Evolutionary conservation across 192 early-diverging fungal genomes (phyloP).

Genomic region (Coemansia sp.): DNA sequence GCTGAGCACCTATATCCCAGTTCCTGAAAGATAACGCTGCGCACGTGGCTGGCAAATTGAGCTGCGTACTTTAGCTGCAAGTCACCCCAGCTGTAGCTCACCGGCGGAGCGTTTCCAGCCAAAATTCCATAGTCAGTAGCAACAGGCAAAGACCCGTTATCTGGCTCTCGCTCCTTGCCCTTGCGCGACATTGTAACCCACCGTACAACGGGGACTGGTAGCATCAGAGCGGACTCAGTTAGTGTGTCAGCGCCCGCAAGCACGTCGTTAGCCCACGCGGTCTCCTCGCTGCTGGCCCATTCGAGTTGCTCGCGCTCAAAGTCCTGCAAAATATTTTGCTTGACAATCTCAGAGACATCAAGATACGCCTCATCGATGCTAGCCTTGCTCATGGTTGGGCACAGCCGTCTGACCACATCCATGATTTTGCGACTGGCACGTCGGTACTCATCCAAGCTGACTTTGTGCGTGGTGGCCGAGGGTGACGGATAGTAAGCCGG

Average conservation of each 20-base stretch:
- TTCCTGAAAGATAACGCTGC: constrained; percentile 63
- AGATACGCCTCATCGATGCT: constrained; percentile 89
- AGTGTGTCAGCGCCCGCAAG: background rate
- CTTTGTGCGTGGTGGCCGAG: constrained; percentile 82
- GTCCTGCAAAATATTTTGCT: constrained; percentile 47
- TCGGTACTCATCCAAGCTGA: constrained; percentile 82
- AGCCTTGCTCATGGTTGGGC: constrained; percentile 67
- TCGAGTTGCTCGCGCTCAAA: constrained; percentile 29
- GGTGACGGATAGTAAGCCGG: constrained; percentile 72
- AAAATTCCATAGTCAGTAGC: constrained; percentile 57
- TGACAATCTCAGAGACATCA: constrained; percentile 77
- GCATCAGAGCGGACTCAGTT: background rate
- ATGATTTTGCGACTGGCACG: constrained; percentile 75
- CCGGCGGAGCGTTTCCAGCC: constrained; percentile 35
- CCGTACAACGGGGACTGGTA: constrained; percentile 28
- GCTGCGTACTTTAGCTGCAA: constrained; percentile 78
- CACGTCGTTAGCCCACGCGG: constrained; percentile 2
- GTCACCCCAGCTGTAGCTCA: constrained; percentile 68
- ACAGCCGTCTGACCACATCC: constrained; percentile 62
- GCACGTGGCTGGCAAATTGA: constrained; percentile 66
- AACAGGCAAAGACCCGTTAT: constrained; percentile 10
- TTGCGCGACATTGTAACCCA: constrained; percentile 42
- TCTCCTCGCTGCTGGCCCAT: constrained; percentile 6
- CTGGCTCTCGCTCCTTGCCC: constrained; percentile 46
- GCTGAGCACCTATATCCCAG: constrained; percentile 81